Base-by-base conservation (phyloP, 768 basidiomycete genomes). In the Wakefieldia striispora region DNA sequence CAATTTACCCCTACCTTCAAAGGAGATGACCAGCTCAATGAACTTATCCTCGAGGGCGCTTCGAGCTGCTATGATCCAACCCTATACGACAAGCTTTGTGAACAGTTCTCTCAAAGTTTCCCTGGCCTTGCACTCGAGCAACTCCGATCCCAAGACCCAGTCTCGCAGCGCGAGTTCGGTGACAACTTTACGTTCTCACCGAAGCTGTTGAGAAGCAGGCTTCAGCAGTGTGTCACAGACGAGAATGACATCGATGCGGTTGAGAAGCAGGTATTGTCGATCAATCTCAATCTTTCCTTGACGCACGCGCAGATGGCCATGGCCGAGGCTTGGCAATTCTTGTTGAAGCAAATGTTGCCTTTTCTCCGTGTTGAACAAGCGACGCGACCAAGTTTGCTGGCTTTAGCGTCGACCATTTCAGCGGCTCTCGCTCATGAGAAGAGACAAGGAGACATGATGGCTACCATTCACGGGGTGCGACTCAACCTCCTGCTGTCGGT, bases 271-370 rank as follows among this genome's bases (percentile, higher is more conserved):
- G 70, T 92, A 3, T 72, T 80, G 41, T 82, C 84, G 1, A 82
- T 95, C 65, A 97, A 97, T 66, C 77, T 93, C 56, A 94, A 95
- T 62, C 77, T 94, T 41, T 94, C 92, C 1, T 72, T 97, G 34
- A 75, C 88, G 19, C 87, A 95, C 58, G 77, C 88, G 1, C 89
- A 95, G 64, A 80, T 79, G 2, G 72, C 81, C 2, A 74, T 92
- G 39, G 80, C 86, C 0, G 82, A 88, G 49, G 80, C 91, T 4
- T 95, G 91, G 91, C 82, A 84, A 43, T 74, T 76, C 39, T 67
- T 95, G 38, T 72, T 93, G 37, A 78, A 81, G 36, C 81, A 83
- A 59, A 72, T 81, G 3, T 70, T 80, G 10, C 80, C 83, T 0
- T 86, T 83, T 65, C 67, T 91, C 21, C 77, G 87, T 23, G 79